Base-by-base conservation (phyloP, 2,329 filamentous ascomycete genomes). In the Huntiella bhutanensis region DNA sequence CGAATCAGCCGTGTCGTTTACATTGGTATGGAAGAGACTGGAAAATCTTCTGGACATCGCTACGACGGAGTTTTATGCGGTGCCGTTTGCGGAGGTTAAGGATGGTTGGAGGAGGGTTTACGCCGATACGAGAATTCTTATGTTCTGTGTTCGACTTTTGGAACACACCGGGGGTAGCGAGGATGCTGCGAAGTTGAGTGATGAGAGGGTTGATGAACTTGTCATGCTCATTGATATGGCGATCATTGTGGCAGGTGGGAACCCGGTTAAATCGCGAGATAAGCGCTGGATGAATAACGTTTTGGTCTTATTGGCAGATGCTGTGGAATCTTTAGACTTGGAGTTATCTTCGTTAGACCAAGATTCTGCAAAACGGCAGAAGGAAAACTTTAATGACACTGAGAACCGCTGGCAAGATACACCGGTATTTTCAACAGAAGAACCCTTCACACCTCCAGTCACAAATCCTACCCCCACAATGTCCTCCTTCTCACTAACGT, bases 161-260 rank as follows among this genome's bases (percentile, higher is more conserved):
- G 17, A 34, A 12, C 38, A 36, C n/a, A 19, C 15, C 13, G 12
- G 22, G 36, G 16, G 19, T 50, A 15, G 15, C 12, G 15, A 28
- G 15, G n/a, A 8, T 12, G 12, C 5, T 1, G 5, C 6, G 12
- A 5, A 16, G 7, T 4, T 43, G 28, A 40, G 16, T 19, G 43
- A 50, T 19, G 46, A 46, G 6, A 45, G 51, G 3, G 56, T 86
- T 3, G 67, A 73, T 33, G 59, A 66, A 1, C 65, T 81, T 2
- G 71, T 93, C 33, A 68, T 69, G 45, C 62, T 69, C 1, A 67
- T 96, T 2, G 87, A 95, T 55, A 75, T 77, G 58, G 78, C 81
- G 0, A 61, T 92, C 39, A 83, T 93, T 40, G 3, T 42, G 65
- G 19, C 61, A 74, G 8, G 59, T 62, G 42, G 49, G 51, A 6